Conservation (phyloP, 163 green algal genomes). For the Smithsoniella earleae region DNA sequence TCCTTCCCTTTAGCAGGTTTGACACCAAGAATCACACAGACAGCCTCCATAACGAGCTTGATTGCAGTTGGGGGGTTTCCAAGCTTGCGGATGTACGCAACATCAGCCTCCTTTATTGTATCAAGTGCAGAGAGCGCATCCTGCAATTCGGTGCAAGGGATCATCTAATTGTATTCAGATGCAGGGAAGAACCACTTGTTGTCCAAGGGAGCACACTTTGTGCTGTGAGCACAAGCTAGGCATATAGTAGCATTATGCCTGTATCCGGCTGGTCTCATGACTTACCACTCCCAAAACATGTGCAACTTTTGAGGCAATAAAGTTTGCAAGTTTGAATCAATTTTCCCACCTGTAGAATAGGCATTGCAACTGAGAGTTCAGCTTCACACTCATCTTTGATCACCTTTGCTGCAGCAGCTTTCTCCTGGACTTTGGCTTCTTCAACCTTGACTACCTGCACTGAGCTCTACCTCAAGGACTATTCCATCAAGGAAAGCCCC, state of each 20-base stretch:
- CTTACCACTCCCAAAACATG: too few relatives aligned
- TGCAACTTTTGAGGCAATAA: too few relatives aligned
- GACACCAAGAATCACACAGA: slow-evolving; percentile 73
- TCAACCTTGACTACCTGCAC: slow-evolving; percentile 49
- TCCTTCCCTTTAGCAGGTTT: slow-evolving; percentile 61
- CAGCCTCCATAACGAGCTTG: slow-evolving; percentile 76
- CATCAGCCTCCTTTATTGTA: slow-evolving; percentile 76
- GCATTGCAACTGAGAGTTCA: slow-evolving; percentile 51
- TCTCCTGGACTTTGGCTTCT: slow-evolving; percentile 52
- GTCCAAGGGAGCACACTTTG: too few relatives aligned
- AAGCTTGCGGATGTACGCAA: slow-evolving; percentile 69
- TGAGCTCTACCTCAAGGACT: too few relatives aligned
- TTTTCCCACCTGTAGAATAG: not conserved
- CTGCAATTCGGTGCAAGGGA: too few relatives aligned
- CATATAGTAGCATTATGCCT: too few relatives aligned
- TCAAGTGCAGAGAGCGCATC: slow-evolving; percentile 66
- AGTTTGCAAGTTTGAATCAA: too few relatives aligned
- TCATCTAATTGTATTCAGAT: too few relatives aligned
- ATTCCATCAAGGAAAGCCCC: too few relatives aligned
- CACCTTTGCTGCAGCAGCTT: slow-evolving; percentile 56
- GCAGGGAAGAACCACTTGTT: too few relatives aligned
- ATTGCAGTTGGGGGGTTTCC: slow-evolving; percentile 68
- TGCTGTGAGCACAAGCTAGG: too few relatives aligned
- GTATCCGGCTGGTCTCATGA: too few relatives aligned
- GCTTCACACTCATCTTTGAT: slow-evolving; percentile 75